phyloP scores from a whole-genome alignment of 1,139 yeast species.

The Geotrichum aggregatum region DNA sequence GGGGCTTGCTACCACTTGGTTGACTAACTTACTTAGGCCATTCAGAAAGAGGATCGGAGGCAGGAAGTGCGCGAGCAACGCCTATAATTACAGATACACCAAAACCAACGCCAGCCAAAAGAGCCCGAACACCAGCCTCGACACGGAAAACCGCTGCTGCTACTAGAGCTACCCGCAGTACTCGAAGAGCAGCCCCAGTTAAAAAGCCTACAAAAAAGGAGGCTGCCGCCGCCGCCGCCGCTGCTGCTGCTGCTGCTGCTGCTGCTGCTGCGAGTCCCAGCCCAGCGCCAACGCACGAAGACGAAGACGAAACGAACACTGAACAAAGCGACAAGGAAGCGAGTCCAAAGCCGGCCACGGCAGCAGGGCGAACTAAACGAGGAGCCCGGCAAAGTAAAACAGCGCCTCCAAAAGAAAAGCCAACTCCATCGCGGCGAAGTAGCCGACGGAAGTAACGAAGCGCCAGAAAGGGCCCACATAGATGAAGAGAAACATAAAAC shows the following conservation, averaged over 20 bases:
- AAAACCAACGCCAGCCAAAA: conserved; percentile 17
- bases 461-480: no score
- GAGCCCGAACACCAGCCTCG: conserved; percentile 20
- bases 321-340: conserved; percentile 23
- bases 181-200: conserved; percentile 17
- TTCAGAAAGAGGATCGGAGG: conserved; percentile 11
- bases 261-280: conserved; percentile 14
- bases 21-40: not conserved
- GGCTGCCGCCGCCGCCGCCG: conserved; percentile 15
- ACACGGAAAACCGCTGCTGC: conserved; percentile 19
- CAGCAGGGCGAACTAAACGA: conserved; percentile 21
- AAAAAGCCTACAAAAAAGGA: conserved; percentile 17
- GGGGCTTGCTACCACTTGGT: not conserved
- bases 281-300: conserved; percentile 13
- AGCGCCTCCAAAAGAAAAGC: conserved; percentile 19
- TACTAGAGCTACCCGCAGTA: conserved; percentile 15
- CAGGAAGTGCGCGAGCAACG: conserved; percentile 15
- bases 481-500: no score
- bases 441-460: conserved; percentile 28
- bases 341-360: conserved; percentile 14
- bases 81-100: conserved; percentile 11
- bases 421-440: conserved; percentile 23
- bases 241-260: conserved; percentile 19
- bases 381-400: conserved; percentile 19
- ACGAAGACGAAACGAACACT: conserved; percentile 19